These are phyloP conservation scores for Suillus hirtellus DNA, from an alignment of 768 basidiomycete species.

Conservation along the genomic window DNA sequence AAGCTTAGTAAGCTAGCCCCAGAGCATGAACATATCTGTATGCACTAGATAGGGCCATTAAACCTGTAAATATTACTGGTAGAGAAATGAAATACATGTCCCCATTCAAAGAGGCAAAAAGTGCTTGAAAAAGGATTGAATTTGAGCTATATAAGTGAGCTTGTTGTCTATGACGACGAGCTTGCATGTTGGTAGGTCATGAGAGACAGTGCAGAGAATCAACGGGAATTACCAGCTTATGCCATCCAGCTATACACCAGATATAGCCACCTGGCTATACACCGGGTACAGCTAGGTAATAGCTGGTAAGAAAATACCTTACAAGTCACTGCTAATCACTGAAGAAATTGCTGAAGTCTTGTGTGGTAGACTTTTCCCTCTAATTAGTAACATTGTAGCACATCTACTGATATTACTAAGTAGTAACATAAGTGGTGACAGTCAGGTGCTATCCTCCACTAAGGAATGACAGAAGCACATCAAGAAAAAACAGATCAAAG, in stretches of 20 bases:
- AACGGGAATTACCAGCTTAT: neutral
- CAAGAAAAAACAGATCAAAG: too few species aligned
- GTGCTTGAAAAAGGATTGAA: neutral
- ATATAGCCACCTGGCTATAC: too few species aligned
- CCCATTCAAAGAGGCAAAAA: neutral
- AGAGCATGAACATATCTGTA: neutral
- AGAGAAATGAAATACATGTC: neutral
- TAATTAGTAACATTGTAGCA: neutral
- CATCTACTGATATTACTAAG: too few species aligned
- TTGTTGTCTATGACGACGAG: too few species aligned
- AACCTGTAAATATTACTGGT: neutral
- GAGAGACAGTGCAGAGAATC: neutral
- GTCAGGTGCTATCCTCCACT: too few species aligned
- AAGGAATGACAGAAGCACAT: too few species aligned
- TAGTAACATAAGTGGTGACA: neutral
- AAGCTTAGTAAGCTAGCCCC: neutral
- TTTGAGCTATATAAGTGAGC: neutral
- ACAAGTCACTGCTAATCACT: neutral
- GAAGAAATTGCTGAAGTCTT: neutral
- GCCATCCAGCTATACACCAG: neutral
- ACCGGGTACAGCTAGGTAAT: too few species aligned
- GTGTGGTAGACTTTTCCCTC: neutral
- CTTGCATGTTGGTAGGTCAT: neutral
- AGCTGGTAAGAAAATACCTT: too few species aligned
- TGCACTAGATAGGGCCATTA: neutral